These are phyloP conservation scores for Fusarium xyrophilum DNA, from an alignment of 2,329 filamentous ascomycete species.

Conservation along the genomic window DNA sequence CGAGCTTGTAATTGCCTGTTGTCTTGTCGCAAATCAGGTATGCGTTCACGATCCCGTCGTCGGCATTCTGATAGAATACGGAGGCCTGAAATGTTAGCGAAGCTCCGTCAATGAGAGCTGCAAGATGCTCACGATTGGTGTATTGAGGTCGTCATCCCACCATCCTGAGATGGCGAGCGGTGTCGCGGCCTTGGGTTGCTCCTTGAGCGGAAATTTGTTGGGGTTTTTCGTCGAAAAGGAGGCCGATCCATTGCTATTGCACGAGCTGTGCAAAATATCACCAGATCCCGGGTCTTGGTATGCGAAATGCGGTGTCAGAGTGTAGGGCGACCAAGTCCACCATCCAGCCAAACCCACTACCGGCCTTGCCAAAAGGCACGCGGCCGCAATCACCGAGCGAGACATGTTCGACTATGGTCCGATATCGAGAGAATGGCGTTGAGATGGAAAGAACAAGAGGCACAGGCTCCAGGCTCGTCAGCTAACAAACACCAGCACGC, in stretches of 20 bases:
- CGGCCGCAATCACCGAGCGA: not conserved
- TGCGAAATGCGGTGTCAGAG: constrained; percentile 31
- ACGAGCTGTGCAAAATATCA: constrained; percentile 29
- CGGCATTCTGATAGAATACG: constrained; percentile 24
- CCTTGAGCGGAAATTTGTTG: constrained; percentile 21
- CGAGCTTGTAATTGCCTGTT: constrained; percentile 21
- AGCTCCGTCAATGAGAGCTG: rapidly evolving
- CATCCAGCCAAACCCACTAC: constrained; percentile 25
- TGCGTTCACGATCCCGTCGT: constrained; percentile 19
- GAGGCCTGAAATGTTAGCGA: constrained; percentile 13
- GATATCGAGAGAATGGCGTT: not conserved
- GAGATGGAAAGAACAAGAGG: not conserved
- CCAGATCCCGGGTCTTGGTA: constrained; percentile 33
- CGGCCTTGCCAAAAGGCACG: constrained; percentile 9
- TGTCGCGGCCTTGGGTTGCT: constrained; percentile 15
- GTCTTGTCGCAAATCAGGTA: constrained; percentile 22
- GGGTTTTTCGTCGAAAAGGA: constrained; percentile 22
- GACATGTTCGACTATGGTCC: not conserved
- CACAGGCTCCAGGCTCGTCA: not conserved
- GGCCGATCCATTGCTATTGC: constrained; percentile 28
- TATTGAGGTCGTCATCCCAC: constrained; percentile 26
- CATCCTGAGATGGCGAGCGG: constrained; percentile 17
- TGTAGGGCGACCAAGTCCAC: constrained; percentile 26
- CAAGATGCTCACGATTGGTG: constrained; percentile 13
- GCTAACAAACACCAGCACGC: not conserved